Conservation (phyloP, 1,284 basidiomycete genomes). For the Agroathelia rolfsii region DNA sequence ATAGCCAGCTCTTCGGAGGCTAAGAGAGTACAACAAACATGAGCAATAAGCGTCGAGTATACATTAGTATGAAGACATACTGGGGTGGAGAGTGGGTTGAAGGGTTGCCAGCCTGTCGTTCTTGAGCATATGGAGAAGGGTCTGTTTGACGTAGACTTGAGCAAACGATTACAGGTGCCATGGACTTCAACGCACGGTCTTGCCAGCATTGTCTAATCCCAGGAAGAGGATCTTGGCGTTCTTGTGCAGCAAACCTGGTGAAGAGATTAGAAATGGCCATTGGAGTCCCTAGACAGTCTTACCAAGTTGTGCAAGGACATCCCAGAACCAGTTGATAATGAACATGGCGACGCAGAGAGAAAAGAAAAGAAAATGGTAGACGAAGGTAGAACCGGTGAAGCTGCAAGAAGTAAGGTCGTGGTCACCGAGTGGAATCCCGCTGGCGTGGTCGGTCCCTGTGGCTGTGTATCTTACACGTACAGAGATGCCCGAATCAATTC, state of each 20-base stretch:
- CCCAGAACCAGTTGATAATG: slow-evolving; percentile 92
- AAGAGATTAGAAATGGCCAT: slow-evolving; percentile 6
- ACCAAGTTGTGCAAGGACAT: slow-evolving; percentile 87
- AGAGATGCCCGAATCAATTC: too few species aligned
- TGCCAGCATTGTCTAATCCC: slow-evolving; percentile 97
- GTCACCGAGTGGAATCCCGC: too few species aligned
- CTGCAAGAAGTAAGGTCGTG: too few species aligned
- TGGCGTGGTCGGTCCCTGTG: too few species aligned
- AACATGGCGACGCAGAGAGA: slow-evolving; percentile 48
- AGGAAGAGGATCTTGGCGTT: slow-evolving; percentile 99
- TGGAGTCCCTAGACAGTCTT: slow-evolving; percentile 18
- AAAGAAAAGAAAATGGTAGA: slow-evolving; percentile 15
- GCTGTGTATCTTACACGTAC: too few species aligned
- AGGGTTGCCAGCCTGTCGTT: slow-evolving; percentile 97
- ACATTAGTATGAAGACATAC: slow-evolving; percentile 34
- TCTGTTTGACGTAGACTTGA: slow-evolving; percentile 42
- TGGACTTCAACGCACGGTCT: slow-evolving; percentile 66
- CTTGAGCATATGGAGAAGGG: slow-evolving; percentile 98
- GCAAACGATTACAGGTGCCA: slow-evolving; percentile 1
- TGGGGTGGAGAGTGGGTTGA: slow-evolving; percentile 98
- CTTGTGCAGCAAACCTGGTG: slow-evolving; percentile 88
- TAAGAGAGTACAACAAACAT: slow-evolving; percentile 22
- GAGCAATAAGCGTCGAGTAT: slow-evolving; percentile 7
- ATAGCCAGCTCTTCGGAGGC: slow-evolving; percentile 99
- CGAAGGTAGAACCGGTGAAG: too few species aligned